These are phyloP conservation scores for Mycosarcoma maydis DNA, from an alignment of 1,284 basidiomycete genomes.

Conservation along the genomic window DNA sequence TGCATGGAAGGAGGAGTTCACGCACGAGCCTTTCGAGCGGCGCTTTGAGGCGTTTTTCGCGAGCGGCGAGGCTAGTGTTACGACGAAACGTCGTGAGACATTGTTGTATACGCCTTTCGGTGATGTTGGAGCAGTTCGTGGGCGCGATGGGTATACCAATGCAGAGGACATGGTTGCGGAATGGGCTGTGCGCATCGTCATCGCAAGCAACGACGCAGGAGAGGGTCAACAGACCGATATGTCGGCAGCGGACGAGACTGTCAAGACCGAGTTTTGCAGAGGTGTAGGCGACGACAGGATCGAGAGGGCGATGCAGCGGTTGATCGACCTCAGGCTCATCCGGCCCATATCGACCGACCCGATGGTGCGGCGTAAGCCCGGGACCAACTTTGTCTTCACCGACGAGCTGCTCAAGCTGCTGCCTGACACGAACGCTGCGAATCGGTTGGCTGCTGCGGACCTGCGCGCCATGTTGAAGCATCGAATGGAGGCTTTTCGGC, in stretches of 20 bases:
- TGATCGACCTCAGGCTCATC: conserved; percentile 39
- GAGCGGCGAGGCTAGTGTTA: conserved; percentile 23
- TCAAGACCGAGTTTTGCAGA: conserved; percentile 31
- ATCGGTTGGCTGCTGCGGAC: conserved; percentile 9
- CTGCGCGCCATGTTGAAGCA: conserved; percentile 21
- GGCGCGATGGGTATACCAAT: not conserved
- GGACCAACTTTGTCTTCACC: conserved; percentile 45
- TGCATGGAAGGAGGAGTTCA: conserved; percentile 39
- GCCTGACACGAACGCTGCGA: conserved; percentile 12
- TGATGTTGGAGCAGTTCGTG: not conserved
- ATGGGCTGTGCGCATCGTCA: conserved; percentile 36
- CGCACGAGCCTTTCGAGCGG: conserved; percentile 14
- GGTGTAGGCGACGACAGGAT: conserved; percentile 28
- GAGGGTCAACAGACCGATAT: not conserved
- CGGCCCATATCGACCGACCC: conserved; percentile 26
- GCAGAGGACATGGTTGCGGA: conserved; percentile 21
- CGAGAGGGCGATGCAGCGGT: conserved; percentile 35
- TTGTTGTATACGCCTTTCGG: conserved; percentile 20
- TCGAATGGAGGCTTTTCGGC: conserved; percentile 7
- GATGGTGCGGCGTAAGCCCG: conserved; percentile 25
- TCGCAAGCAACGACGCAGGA: conserved; percentile 4
- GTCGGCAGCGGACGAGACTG: conserved; percentile 13
- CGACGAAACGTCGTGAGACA: conserved; percentile 27
- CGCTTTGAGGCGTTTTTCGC: conserved; percentile 23
- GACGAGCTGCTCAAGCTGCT: conserved; percentile 29